phyloP scores from a whole-genome alignment of 345 rosid genomes.

The Eucalyptus dawsonii region DNA sequence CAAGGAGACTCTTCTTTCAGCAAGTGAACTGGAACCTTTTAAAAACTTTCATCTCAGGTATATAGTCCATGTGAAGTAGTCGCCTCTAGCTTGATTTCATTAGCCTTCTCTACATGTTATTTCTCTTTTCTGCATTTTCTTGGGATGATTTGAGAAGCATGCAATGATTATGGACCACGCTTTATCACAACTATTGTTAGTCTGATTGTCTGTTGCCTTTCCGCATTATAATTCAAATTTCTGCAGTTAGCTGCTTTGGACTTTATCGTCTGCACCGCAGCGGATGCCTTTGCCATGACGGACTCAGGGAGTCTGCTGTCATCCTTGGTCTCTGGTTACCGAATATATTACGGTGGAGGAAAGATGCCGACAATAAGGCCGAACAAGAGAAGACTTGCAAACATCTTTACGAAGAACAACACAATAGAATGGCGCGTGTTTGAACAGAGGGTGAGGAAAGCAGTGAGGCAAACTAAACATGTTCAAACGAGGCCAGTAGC shows the following conservation, averaged over 20 bases:
- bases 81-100: background rate
- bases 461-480: slow-evolving; percentile 87
- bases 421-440: slow-evolving; percentile 82
- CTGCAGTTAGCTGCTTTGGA: slow-evolving; percentile 89
- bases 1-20: slow-evolving; percentile 77
- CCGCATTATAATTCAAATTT: background rate
- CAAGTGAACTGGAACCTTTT: slow-evolving; percentile 71
- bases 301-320: slow-evolving; percentile 94
- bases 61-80: background rate
- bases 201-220: background rate
- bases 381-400: slow-evolving; percentile 65
- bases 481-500: slow-evolving; percentile 63
- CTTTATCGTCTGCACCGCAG: slow-evolving; percentile 74
- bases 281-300: slow-evolving; percentile 93
- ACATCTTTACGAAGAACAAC: slow-evolving; percentile 59
- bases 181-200: background rate
- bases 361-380: slow-evolving; percentile 90
- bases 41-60: slow-evolving; percentile 86
- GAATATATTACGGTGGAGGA: slow-evolving; percentile 83
- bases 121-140: background rate
- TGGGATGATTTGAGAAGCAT: background rate
- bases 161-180: background rate
- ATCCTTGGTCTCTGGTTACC: slow-evolving; percentile 76
- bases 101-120: background rate
- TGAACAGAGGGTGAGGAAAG: slow-evolving; percentile 86